Percentiles rank a stretch among this genome's conserved stretches.
These are phyloP conservation scores for Echinochloa phyllopogon DNA, from an alignment of 176 grass and related monocot genomes.

Conservation along the genomic window DNA sequence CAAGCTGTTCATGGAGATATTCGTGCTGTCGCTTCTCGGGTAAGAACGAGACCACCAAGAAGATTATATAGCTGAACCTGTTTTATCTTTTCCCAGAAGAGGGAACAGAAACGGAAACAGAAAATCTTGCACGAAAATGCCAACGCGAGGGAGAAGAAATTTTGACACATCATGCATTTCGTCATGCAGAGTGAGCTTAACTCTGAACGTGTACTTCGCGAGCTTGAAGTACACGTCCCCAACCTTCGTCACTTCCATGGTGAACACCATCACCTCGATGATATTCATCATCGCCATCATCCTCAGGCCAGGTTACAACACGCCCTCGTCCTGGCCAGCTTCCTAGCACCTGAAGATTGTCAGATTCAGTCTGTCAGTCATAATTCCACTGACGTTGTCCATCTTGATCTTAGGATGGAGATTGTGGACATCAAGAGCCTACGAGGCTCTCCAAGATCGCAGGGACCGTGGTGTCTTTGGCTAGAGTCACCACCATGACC, in stretches of 20 bases:
- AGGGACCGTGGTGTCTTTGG: slow-evolving; percentile 71
- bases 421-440: slow-evolving; percentile 63
- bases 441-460: slow-evolving; percentile 64
- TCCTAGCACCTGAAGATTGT: not conserved
- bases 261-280: slow-evolving; percentile 77
- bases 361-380: not conserved
- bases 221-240: slow-evolving; percentile 90
- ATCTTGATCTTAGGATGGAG: slow-evolving; percentile 65
- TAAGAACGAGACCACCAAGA: slow-evolving; percentile 39
- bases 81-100: not conserved
- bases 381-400: not conserved
- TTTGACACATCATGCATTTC: slow-evolving; percentile 16
- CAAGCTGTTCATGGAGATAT: slow-evolving; percentile 78
- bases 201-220: slow-evolving; percentile 94
- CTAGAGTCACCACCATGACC: slow-evolving; percentile 89
- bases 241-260: slow-evolving; percentile 72
- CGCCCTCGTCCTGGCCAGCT: not conserved
- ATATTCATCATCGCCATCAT: slow-evolving; percentile 85
- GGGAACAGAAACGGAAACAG: not conserved
- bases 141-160: not conserved
- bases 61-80: not conserved
- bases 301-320: slow-evolving; percentile 54
- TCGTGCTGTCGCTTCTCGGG: slow-evolving; percentile 80
- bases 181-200: slow-evolving; percentile 75
- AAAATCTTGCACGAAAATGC: not conserved